Evolutionary conservation across 768 basidiomycete genomes (phyloP).

Genomic region (Hirschioporus abietinus): DNA sequence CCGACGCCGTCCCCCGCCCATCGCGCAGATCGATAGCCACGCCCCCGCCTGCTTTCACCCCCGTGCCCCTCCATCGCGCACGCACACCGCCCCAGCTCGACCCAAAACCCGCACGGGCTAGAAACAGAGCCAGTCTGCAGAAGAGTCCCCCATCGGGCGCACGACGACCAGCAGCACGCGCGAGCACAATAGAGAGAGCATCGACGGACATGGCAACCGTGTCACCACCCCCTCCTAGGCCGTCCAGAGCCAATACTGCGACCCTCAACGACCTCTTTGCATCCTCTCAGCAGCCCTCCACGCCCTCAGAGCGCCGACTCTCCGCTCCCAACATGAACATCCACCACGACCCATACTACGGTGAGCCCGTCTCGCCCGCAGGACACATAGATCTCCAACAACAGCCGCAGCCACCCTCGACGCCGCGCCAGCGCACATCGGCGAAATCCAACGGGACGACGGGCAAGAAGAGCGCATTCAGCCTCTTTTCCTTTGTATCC

Average conservation of each 20-base stretch:
- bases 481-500: slow-evolving; percentile 67
- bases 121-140: slow-evolving; percentile 49
- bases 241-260: slow-evolving; percentile 81
- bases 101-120: slow-evolving; percentile 38
- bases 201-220: slow-evolving; percentile 28
- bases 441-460: slow-evolving; percentile 30
- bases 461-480: slow-evolving; percentile 56
- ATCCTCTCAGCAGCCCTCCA: slow-evolving; percentile 17
- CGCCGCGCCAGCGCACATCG: slow-evolving; percentile 11
- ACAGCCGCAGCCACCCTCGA: slow-evolving; percentile 5
- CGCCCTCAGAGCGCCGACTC: slow-evolving; percentile 34
- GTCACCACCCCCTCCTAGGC: slow-evolving; percentile 64
- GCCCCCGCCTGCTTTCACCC: slow-evolving; percentile 6
- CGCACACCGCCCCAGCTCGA: slow-evolving; percentile 24
- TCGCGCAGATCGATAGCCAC: slow-evolving; percentile 25
- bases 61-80: slow-evolving; percentile 13
- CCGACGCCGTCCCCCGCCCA: slow-evolving; percentile 34
- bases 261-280: slow-evolving; percentile 69
- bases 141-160: neutral
- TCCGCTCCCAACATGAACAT: slow-evolving; percentile 40
- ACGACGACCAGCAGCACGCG: slow-evolving; percentile 30
- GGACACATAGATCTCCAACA: slow-evolving; percentile 14
- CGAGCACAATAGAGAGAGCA: slow-evolving; percentile 47
- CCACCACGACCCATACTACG: slow-evolving; percentile 26
- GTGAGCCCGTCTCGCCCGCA: slow-evolving; percentile 19